Evolutionary conservation across 768 basidiomycete species (phyloP), one percentile per base, ranked within the genome.

Genomic region (Tylopilus plumbeoviolaceoides): DNA sequence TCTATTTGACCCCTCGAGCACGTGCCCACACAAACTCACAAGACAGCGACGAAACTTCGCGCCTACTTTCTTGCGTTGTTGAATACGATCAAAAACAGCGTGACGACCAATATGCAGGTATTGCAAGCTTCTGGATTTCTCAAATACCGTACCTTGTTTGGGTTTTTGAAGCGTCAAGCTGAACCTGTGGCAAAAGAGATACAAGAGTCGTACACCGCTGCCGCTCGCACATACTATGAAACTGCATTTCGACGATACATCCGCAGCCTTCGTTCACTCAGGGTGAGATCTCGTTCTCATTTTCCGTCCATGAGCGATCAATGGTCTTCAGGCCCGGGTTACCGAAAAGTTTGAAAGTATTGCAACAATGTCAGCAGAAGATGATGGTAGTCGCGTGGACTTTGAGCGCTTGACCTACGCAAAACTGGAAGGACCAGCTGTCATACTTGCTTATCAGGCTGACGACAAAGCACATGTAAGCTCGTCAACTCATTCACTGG

Each of bases 181-280:
- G 78, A 85, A 9, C 77, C 77, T 31, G 88, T 94, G 28, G 94
- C 97, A 4, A 78, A 79, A 43, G 95, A 98, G 68, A 73, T 99
- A 21, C 92, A 93, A 66, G 77, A 91, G 47, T 85, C 90, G 3
- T 99, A 99, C 67, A 73, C 88, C 27, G 80, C 80, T 31, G 82
- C 89, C 25, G 87, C 90, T 14, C 83, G 94, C 38, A 80, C 90
- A 20, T 99, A 97, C 67, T 98, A 93, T 54, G 97, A 99, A 72
- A 98, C 97, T 20, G 91, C 88, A 1, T 95, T 98, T 67, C 76
- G 97, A 56, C 75, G 97, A 40, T 99, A 98, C 67, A 79, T 85
- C 21, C 78, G 97, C 42, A 87, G 85, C 63, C 73, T 99, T 44
- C 81, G 84, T 33, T 83, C 77, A 70, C 78, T 98, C 47, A 90